Evolutionary conservation across 108 stramenopile genomes (phyloP).

Genomic region (Pseudonitzschia pungens): DNA sequence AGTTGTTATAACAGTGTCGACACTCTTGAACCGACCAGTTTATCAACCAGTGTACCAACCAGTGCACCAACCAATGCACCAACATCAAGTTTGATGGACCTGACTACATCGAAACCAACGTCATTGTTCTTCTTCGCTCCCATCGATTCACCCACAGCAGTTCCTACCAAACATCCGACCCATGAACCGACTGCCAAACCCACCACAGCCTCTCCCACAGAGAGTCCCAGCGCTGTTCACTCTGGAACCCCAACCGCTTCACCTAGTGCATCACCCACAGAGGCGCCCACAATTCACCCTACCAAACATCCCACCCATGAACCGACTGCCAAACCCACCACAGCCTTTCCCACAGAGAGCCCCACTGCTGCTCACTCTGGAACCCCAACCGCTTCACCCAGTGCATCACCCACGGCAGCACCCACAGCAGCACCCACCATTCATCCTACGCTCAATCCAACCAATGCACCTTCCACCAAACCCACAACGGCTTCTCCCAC

Average conservation of each 20-base stretch:
- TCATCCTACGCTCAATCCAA: neutral
- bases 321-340: neutral
- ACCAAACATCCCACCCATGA: neutral
- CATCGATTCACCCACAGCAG: neutral
- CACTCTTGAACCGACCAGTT: neutral
- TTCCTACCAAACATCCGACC: neutral
- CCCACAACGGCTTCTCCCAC: conserved; percentile 8
- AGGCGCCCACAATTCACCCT: too few relatives aligned
- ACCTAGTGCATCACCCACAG: neutral
- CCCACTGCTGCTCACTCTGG: neutral
- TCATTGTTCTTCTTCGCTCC: neutral
- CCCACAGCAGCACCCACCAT: neutral
- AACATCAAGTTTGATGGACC: neutral
- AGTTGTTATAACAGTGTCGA: neutral
- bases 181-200: neutral
- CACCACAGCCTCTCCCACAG: neutral
- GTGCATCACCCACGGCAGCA: neutral
- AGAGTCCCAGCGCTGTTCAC: neutral
- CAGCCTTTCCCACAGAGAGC: neutral
- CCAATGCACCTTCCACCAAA: neutral
- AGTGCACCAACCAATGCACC: neutral
- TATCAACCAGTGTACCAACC: neutral
- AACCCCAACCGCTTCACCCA: neutral
- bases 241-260: neutral
- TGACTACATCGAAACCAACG: neutral